Percentiles rank a stretch among this genome's conserved stretches.
These are phyloP conservation scores for Rhodomyrtus psidioides DNA, from an alignment of 441 rosid genomes.

Conservation along the genomic window DNA sequence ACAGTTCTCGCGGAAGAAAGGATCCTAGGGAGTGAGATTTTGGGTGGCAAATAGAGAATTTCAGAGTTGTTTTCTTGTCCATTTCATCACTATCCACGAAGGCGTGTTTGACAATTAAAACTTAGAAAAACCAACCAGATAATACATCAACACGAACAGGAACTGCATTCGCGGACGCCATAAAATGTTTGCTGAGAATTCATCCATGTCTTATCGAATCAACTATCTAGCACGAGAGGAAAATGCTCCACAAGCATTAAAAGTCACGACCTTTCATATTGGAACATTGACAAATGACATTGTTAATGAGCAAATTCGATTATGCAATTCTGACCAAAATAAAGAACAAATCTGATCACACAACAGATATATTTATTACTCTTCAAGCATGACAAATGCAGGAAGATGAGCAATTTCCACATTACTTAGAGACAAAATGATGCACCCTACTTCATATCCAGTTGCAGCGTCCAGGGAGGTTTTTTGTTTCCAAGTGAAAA, in stretches of 20 bases:
- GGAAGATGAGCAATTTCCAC: background rate
- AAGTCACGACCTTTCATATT: background rate
- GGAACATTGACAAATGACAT: fast-evolving
- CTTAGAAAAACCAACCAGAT: background rate
- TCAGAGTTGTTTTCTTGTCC: background rate
- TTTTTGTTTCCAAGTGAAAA: background rate
- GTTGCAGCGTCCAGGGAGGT: background rate
- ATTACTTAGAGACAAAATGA: background rate
- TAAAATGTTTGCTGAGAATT: background rate
- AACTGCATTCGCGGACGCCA: background rate
- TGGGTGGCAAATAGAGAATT: background rate
- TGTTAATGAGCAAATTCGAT: background rate
- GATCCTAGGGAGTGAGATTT: background rate
- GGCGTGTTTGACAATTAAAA: background rate
- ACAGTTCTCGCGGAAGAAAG: background rate
- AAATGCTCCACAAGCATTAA: background rate
- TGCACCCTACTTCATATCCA: background rate
- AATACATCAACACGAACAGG: background rate
- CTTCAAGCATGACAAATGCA: background rate
- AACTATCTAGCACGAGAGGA: background rate
- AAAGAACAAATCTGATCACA: no score
- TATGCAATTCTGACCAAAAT: background rate
- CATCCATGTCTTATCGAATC: background rate
- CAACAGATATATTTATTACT: no score
- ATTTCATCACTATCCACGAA: background rate